These are phyloP conservation scores for Papiliotrema flavescens DNA, from an alignment of 1,284 basidiomycete species.

Conservation along the genomic window DNA sequence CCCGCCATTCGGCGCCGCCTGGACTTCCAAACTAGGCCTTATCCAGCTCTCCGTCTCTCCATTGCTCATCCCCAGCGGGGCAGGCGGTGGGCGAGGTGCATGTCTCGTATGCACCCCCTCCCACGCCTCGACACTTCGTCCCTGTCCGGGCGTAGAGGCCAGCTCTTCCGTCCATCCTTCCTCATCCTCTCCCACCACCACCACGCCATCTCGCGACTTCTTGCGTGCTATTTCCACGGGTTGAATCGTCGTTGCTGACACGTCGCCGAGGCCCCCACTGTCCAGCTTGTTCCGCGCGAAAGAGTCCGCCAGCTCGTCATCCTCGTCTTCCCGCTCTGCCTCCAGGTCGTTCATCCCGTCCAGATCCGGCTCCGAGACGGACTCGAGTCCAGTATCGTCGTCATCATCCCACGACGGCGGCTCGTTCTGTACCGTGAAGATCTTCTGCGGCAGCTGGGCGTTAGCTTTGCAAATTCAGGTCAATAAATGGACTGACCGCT, in stretches of 20 bases:
- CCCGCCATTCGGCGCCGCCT: constrained; percentile 1
- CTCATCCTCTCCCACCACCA: not conserved
- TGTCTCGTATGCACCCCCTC: not conserved
- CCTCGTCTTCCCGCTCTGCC: too few relatives aligned
- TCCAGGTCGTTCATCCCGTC: not conserved
- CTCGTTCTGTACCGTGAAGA: constrained; percentile 79
- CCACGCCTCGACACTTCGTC: not conserved
- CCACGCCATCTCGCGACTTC: not conserved
- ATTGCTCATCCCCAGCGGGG: not conserved
- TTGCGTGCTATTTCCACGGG: not conserved
- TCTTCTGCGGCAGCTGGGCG: constrained; percentile 64
- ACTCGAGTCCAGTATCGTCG: constrained; percentile 73
- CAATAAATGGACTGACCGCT: constrained; percentile 52
- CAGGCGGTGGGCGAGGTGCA: not conserved
- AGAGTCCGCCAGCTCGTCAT: constrained; percentile 2
- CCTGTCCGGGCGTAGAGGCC: not conserved
- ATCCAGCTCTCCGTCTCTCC: constrained; percentile 1
- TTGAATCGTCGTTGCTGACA: not conserved
- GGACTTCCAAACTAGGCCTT: not conserved
- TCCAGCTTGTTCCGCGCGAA: not conserved
- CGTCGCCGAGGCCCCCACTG: not conserved
- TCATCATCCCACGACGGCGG: constrained; percentile 72
- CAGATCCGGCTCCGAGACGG: constrained; percentile 63
- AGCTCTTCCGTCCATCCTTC: not conserved
- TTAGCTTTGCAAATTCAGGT: constrained; percentile 2